Conservation (phyloP, 177 flowering plant genomes). For the Telopea speciosissima region DNA sequence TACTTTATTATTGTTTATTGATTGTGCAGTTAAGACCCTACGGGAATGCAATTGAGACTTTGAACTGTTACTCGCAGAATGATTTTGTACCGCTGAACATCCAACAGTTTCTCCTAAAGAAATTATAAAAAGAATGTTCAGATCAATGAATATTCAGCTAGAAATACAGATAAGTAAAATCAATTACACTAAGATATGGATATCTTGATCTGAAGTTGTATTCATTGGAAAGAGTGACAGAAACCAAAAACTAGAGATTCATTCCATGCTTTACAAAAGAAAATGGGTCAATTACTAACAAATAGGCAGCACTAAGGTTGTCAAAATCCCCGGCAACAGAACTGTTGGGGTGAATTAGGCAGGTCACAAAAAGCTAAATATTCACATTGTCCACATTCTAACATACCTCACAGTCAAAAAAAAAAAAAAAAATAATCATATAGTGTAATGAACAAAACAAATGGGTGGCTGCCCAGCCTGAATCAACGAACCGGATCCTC, state of each 20-base stretch:
- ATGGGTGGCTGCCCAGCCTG: too few species aligned
- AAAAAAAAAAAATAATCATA: too few species aligned
- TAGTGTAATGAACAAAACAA: too few species aligned
- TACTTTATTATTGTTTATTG: conserved; percentile 20
- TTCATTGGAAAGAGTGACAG: background rate
- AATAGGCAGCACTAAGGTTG: too few species aligned
- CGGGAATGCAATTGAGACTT: conserved; percentile 44
- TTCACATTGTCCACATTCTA: too few species aligned
- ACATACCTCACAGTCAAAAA: too few species aligned
- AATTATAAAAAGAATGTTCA: background rate
- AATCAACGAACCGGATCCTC: too few species aligned
- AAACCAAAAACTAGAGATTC: background rate
- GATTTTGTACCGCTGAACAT: conserved; percentile 17
- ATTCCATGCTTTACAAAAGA: background rate
- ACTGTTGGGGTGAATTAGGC: too few species aligned
- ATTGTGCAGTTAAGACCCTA: conserved; percentile 36
- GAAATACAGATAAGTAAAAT: background rate
- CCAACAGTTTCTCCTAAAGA: conserved; percentile 19
- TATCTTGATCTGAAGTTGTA: background rate
- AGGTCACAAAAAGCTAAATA: too few species aligned
- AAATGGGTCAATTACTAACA: too few species aligned
- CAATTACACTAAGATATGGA: background rate
- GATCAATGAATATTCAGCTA: background rate
- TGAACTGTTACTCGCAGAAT: conserved; percentile 57
- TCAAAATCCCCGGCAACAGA: too few species aligned